Base-by-base conservation (phyloP, 345 rosid species). In the Litchi chinensis region DNA sequence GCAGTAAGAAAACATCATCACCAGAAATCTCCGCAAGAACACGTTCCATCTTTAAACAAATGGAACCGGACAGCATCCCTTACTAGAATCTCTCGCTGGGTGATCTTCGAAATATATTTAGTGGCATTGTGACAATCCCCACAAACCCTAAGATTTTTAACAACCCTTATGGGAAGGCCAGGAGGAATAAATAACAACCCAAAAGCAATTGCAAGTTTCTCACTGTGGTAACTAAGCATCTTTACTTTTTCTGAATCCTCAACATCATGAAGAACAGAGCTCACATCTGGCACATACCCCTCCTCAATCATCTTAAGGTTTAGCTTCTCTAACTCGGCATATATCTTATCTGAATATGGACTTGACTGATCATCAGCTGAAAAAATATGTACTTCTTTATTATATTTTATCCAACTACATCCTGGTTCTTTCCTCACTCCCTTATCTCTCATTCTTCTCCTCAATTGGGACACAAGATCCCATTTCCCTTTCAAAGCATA, bases 21-120 rank as follows among this genome's bases (percentile, higher is more conserved):
- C 99, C 99, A 93, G 85, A 95, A 95, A 87, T 95, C 98, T 78
- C 97, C 96, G 4, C 98, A 95, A 37, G 97, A 95, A 84, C 99
- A 95, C 9, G 81, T 82, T 84, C 99, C 99, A 91, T 91, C 90
- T 86, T 88, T 92, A 72, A 92, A 95, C 70, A 86, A 86, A 86
- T 95, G 98, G 86, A 89, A 93, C 76, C 99, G 85, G 16, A 88
- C 97, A 75, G 98, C 86, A 84, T 95, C 98, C 90, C 98, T 88
- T 68, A 95, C 96, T 26, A 95, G 88, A 66, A 95, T 95, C 85
- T 95, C 99, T 83, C 98, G 92, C 65, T 77, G 86, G 78, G 96
- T 90, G 77, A 93, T 87, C 75, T 87, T 91, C 41, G 99, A 95
- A 73, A 95, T 91, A 87, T 86, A 91, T 83, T 93, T 95, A 70